A percentile compares a stretch with the other conserved stretches of the same genome.
Conservation (phyloP, 148 eudicot genomes). For the Salicornia ramosissima region DNA sequence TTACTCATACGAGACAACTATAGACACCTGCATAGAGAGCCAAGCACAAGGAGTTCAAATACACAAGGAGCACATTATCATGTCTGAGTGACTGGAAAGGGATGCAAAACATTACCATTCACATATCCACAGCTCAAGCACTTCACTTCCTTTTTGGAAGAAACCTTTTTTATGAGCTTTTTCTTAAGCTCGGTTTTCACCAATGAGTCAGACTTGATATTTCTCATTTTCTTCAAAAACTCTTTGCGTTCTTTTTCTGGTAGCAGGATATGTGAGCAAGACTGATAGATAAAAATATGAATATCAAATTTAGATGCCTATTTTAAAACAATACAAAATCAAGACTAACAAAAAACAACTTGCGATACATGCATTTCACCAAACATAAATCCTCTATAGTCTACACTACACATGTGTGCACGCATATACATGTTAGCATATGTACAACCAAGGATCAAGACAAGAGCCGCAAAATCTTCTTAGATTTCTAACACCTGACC, state of each 20-base stretch:
- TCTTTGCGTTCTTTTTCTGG: conserved; percentile 49
- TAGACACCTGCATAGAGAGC: not conserved
- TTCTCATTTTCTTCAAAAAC: conserved; percentile 71
- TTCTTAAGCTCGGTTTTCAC: conserved; percentile 54
- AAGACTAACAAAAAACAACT: not conserved
- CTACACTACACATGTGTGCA: too few species aligned
- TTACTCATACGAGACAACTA: too few species aligned
- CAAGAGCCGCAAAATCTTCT: not conserved
- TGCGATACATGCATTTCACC: not conserved
- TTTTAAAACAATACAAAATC: not conserved
- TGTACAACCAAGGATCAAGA: not conserved
- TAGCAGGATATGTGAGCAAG: conserved; percentile 69
- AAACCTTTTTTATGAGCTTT: conserved; percentile 50
- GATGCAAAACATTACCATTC: conserved; percentile 60
- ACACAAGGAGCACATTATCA: not conserved
- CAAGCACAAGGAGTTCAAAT: not conserved
- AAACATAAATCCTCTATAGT: not conserved
- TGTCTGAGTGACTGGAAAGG: not conserved
- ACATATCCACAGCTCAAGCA: conserved; percentile 78
- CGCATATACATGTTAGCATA: not conserved
- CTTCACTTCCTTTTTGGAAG: conserved; percentile 38
- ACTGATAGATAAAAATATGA: conserved; percentile 33
- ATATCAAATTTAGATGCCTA: not conserved
- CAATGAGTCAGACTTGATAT: conserved; percentile 45
- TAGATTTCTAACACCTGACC: not conserved